Base-by-base conservation (phyloP, 2,329 filamentous ascomycete genomes). In the Zelopaecilomyces penicillatus region DNA sequence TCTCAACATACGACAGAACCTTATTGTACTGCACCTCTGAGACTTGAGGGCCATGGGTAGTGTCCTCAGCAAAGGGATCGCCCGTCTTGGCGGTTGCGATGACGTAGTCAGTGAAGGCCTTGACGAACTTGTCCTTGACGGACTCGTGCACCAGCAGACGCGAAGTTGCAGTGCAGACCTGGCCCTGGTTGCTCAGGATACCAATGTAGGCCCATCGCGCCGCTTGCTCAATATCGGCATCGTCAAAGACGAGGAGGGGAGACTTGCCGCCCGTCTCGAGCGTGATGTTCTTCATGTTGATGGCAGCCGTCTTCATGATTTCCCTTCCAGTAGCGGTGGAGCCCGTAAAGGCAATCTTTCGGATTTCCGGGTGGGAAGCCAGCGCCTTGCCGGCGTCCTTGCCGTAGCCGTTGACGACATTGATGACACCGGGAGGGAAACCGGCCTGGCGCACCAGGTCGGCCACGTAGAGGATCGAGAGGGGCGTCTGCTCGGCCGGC, bases 301-400 rank as follows among this genome's bases (percentile, higher is more conserved):
- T 65, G n/a, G 78, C 73, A 0, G 85, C 84, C 63, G 78, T 73
- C 59, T 85, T 86, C 83, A 89, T 88, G 51, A 90, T 86, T 41
- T 82, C 73, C 44, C 78, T 77, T 6, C 82, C 86, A 0, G 85
- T 89, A 2, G 69, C 68, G 0, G 85, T 90, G 4, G 80, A 85
- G 34, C 86, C 86, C 0, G 86, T 90, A 52, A 90, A 91, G 0
- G 85, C 83, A 49, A 91, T 73, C 68, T 90, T 90, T 57, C 87
- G 81, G 11, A 91, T 73, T 36, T 75, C 75, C 27, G 78, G 65
- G 58, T 91, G 86, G 35, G 73, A 71, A 2, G 80, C 82, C 6
- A 90, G 71, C 0, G 83, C 80, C 5, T 80, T 72, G 9, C 86
- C 86, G 0, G 83, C 81, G 32, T 80, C 79, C 28, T 71, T 71